Evolutionary conservation across 192 early-diverging fungal genomes (phyloP).

Genomic region (Pilobolus umbonatus): DNA sequence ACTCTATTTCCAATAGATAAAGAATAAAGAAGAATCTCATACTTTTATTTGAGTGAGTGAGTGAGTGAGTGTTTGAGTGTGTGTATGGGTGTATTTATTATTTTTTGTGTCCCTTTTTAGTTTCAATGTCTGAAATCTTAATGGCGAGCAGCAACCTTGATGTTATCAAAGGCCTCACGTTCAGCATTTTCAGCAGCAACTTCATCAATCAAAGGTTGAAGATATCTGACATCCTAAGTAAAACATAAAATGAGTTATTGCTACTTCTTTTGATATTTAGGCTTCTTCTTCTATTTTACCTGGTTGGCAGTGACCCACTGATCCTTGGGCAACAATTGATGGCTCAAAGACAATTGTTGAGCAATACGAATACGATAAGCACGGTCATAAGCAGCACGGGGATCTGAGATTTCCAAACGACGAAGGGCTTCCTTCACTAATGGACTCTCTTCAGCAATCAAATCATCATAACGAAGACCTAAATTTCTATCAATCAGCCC

Average conservation of each 20-base stretch:
- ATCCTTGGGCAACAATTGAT: slow-evolving; percentile 61
- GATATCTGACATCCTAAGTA: slow-evolving; percentile 76
- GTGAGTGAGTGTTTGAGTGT: no score
- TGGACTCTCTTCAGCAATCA: slow-evolving; percentile 80
- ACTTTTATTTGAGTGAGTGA: no score
- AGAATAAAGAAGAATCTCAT: no score
- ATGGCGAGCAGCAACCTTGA: slow-evolving; percentile 27
- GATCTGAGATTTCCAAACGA: slow-evolving; percentile 59
- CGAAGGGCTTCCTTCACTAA: slow-evolving; percentile 78
- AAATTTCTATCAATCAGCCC: background rate
- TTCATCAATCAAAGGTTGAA: slow-evolving; percentile 73
- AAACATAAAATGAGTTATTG: slow-evolving; percentile 2
- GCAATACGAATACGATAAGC: slow-evolving; percentile 78
- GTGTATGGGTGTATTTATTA: no score
- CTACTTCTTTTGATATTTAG: background rate
- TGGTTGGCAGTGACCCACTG: slow-evolving; percentile 77
- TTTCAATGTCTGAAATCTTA: no score
- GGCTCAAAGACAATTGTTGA: slow-evolving; percentile 66
- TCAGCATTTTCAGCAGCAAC: slow-evolving; percentile 78
- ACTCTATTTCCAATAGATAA: no score
- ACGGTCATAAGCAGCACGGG: slow-evolving; percentile 61
- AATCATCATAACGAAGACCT: slow-evolving; percentile 90
- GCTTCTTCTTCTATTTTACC: slow-evolving; percentile 36
- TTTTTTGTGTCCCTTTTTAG: no score
- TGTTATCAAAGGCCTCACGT: slow-evolving; percentile 67